Evolutionary conservation across 2,329 filamentous ascomycete genomes (phyloP).

Genomic region (Achaetomium macrosporum): DNA sequence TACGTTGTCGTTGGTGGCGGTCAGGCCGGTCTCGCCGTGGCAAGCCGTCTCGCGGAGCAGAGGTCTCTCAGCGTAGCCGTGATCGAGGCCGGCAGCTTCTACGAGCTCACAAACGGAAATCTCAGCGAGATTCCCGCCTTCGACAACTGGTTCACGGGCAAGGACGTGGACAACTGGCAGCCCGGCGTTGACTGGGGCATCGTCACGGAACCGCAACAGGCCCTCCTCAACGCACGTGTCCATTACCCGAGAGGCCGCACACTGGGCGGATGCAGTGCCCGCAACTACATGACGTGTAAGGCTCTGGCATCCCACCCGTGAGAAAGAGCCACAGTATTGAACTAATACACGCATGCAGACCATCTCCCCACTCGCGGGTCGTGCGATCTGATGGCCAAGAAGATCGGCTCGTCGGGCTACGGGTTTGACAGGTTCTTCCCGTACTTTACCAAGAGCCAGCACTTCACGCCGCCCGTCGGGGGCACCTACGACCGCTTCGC

Average conservation of each 20-base stretch:
- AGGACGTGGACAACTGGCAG: no score
- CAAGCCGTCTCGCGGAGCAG: constrained; percentile 28
- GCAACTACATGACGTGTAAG: no score
- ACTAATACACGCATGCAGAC: no score
- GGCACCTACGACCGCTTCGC: not conserved
- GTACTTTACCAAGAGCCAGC: not conserved
- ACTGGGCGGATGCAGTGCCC: no score
- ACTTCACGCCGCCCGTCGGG: not conserved
- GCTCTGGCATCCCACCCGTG: no score
- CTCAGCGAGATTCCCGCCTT: constrained; percentile 29
- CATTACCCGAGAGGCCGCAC: no score
- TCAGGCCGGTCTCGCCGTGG: constrained; percentile 34
- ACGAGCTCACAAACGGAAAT: constrained; percentile 22
- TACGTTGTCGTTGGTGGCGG: constrained; percentile 14
- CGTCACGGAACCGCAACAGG: not conserved
- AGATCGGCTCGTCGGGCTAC: not conserved
- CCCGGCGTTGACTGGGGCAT: constrained; percentile 30
- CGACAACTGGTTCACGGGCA: constrained; percentile 22
- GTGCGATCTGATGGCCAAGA: not conserved
- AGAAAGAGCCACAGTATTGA: no score
- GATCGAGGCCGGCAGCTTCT: constrained; percentile 34
- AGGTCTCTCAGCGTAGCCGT: constrained; percentile 31
- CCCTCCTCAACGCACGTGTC: no score
- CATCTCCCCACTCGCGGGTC: no score
- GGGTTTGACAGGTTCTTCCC: not conserved